phyloP scores from a whole-genome alignment of 805 yeast species.

The Candida boidinii region DNA sequence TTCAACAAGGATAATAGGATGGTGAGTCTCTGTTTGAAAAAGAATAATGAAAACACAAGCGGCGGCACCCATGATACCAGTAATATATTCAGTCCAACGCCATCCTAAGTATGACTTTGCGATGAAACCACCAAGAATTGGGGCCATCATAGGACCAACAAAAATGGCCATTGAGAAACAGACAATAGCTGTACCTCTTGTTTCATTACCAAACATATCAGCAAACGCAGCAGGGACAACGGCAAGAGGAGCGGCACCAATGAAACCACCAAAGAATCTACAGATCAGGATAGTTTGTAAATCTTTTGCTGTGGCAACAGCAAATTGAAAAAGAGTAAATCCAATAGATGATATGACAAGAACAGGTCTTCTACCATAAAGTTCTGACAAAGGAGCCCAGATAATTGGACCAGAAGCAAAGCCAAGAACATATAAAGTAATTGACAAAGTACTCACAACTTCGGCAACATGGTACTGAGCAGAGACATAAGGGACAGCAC shows the following conservation, averaged over 20 bases:
- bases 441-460: conserved; percentile 66
- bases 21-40: conserved; percentile 62
- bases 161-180: conserved; percentile 68
- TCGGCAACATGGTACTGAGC: conserved; percentile 48
- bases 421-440: conserved; percentile 82
- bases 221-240: conserved; percentile 84
- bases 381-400: conserved; percentile 86
- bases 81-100: conserved; percentile 75
- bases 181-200: conserved; percentile 71
- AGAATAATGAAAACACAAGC: conserved; percentile 27
- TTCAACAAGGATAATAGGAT: conserved; percentile 51
- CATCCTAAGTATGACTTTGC: conserved; percentile 52
- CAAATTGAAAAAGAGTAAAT: conserved; percentile 55
- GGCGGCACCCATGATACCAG: conserved; percentile 51
- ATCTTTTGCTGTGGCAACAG: conserved; percentile 71
- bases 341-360: conserved; percentile 49
- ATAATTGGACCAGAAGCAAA: conserved; percentile 88
- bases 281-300: conserved; percentile 69
- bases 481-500: conserved; percentile 43
- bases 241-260: conserved; percentile 81
- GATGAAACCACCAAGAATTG: conserved; percentile 68
- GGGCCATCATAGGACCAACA: conserved; percentile 75
- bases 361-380: conserved; percentile 62
- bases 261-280: conserved; percentile 71
- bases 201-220: conserved; percentile 58